Percentiles rank a stretch among this genome's conserved stretches.
Evolutionary conservation across 116 monocot species (phyloP).

Genomic region (Zostera marina): DNA sequence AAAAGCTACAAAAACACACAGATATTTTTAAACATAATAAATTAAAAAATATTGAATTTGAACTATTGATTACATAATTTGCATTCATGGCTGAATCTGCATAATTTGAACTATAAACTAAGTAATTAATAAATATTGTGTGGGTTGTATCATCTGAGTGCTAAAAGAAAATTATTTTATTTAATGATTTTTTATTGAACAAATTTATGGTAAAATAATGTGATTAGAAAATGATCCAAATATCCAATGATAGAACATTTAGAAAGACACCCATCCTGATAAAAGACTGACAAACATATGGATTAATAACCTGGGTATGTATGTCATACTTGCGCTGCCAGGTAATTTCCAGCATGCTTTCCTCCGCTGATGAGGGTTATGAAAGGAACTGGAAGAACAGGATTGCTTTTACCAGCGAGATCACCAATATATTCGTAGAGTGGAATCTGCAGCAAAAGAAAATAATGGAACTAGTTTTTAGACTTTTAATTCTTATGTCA

Average conservation of each 20-base stretch:
- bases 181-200: too few species aligned
- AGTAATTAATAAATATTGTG: too few species aligned
- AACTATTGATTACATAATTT: too few species aligned
- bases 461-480: not conserved
- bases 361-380: constrained; percentile 84
- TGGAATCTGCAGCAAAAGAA: constrained; percentile 39
- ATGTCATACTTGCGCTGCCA: constrained; percentile 69
- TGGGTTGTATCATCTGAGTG: too few species aligned
- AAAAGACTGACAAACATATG: constrained; percentile 5
- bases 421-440: constrained; percentile 87
- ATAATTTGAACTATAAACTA: too few species aligned
- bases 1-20: too few species aligned
- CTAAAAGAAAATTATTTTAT: too few species aligned
- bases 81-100: too few species aligned
- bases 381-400: constrained; percentile 77
- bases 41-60: too few species aligned
- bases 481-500: not conserved
- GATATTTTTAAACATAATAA: too few species aligned
- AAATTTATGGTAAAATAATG: not conserved
- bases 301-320: constrained; percentile 30
- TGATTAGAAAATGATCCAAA: not conserved
- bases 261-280: not conserved
- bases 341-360: constrained; percentile 81
- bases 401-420: constrained; percentile 73
- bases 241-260: not conserved